Conservation (phyloP, 2,329 filamentous ascomycete genomes). For the Eutypa lata region DNA sequence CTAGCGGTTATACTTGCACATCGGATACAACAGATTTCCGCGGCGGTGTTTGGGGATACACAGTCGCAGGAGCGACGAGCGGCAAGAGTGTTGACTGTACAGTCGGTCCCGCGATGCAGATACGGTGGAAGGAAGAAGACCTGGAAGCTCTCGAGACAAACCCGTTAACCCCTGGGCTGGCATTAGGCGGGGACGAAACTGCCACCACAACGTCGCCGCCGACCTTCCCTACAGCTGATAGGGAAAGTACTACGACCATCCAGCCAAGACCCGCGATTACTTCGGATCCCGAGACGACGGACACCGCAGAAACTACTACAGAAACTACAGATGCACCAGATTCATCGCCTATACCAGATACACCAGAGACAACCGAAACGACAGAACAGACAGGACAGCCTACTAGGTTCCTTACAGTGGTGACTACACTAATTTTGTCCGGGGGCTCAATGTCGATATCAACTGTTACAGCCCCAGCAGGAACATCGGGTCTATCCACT, state of each 20-base stretch:
- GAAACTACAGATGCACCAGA: not conserved
- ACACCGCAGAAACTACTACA: no score
- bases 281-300: not conserved
- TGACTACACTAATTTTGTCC: not conserved
- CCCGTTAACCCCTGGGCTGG: constrained; percentile 31
- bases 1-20: constrained; percentile 35
- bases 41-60: constrained; percentile 36
- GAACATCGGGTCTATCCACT: not conserved
- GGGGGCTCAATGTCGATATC: not conserved
- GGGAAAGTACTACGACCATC: not conserved
- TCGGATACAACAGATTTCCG: constrained; percentile 38
- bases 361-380: not conserved
- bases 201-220: not conserved
- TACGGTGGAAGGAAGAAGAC: constrained; percentile 34
- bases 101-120: constrained; percentile 36
- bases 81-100: constrained; percentile 18
- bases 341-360: not conserved
- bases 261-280: not conserved
- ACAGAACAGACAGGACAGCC: not conserved
- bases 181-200: constrained; percentile 8
- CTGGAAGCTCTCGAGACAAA: constrained; percentile 33
- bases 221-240: not conserved
- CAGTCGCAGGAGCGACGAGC: constrained; percentile 14
- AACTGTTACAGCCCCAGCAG: not conserved
- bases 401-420: not conserved